A percentile compares a stretch with the other conserved stretches of the same genome.
phyloP scores from a whole-genome alignment of 331 rosid species.

The Arachis monticola region DNA sequence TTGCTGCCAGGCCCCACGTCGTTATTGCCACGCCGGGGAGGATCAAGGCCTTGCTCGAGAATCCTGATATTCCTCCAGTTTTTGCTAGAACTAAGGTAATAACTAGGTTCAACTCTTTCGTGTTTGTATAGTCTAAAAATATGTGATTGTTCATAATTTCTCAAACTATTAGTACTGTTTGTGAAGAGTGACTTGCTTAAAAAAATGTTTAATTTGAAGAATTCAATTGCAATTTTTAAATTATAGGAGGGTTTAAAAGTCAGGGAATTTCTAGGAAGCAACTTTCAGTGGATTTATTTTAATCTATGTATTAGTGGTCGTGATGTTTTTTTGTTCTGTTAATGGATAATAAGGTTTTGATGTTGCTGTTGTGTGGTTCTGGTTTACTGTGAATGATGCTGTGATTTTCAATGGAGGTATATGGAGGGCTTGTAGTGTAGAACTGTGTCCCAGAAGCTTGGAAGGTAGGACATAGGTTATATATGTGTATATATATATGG shows the following conservation, averaged over 20 bases:
- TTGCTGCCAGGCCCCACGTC: conserved; percentile 72
- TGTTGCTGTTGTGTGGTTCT: background rate
- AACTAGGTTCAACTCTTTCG: background rate
- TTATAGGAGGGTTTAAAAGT: background rate
- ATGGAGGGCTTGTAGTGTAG: background rate
- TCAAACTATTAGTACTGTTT: too few species aligned
- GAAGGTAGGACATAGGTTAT: background rate
- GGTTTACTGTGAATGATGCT: conserved; percentile 13
- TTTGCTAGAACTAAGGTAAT: conserved; percentile 78
- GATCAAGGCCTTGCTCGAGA: conserved; percentile 67
- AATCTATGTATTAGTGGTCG: background rate
- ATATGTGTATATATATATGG: background rate
- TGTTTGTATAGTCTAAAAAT: too few species aligned
- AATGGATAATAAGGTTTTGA: background rate
- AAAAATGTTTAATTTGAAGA: background rate
- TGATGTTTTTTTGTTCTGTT: background rate
- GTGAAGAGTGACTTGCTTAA: background rate
- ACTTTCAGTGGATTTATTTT: background rate
- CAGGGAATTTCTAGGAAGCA: background rate
- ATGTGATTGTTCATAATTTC: too few species aligned
- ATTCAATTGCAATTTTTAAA: background rate
- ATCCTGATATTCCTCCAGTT: conserved; percentile 66
- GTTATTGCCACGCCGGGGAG: conserved; percentile 94
- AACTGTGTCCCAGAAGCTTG: background rate
- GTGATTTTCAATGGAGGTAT: background rate